Evolutionary conservation across 768 basidiomycete genomes (phyloP).

Genomic region (Lactarius evosmus): DNA sequence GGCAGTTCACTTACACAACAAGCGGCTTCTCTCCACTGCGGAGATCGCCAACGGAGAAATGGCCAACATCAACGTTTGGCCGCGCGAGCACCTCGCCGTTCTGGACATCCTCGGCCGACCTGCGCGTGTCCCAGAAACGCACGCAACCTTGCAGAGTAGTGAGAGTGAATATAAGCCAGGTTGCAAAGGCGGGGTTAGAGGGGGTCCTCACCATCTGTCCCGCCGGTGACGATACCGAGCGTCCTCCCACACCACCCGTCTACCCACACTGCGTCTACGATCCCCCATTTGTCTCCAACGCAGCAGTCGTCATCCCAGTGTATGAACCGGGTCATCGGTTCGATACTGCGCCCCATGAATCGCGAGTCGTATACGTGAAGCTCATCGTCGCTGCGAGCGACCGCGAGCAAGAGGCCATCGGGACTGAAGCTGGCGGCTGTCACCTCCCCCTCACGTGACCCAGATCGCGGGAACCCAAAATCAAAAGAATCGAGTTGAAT

Average conservation of each 20-base stretch:
- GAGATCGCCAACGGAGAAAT: constrained; percentile 27
- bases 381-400: constrained; percentile 26
- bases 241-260: constrained; percentile 22
- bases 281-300: constrained; percentile 17
- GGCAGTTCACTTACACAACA: constrained; percentile 22
- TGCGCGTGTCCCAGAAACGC: constrained; percentile 25
- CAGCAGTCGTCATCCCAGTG: constrained; percentile 26
- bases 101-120: constrained; percentile 20
- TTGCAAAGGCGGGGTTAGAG: not conserved
- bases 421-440: constrained; percentile 24
- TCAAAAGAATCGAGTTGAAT: constrained; percentile 10
- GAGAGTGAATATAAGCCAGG: not conserved
- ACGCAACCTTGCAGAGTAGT: constrained; percentile 25
- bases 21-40: constrained; percentile 23
- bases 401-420: constrained; percentile 22
- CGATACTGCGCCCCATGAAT: constrained; percentile 14
- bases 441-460: constrained; percentile 21
- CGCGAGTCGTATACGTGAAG: constrained; percentile 27
- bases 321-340: constrained; percentile 15
- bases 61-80: constrained; percentile 25
- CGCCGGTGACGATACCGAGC: constrained; percentile 24
- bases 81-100: constrained; percentile 25
- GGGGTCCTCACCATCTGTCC: constrained; percentile 24
- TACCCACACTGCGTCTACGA: constrained; percentile 26
- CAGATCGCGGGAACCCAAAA: no score